Conservation (phyloP, 2,329 filamentous ascomycete species). For the Mollisiaceae sp. region DNA sequence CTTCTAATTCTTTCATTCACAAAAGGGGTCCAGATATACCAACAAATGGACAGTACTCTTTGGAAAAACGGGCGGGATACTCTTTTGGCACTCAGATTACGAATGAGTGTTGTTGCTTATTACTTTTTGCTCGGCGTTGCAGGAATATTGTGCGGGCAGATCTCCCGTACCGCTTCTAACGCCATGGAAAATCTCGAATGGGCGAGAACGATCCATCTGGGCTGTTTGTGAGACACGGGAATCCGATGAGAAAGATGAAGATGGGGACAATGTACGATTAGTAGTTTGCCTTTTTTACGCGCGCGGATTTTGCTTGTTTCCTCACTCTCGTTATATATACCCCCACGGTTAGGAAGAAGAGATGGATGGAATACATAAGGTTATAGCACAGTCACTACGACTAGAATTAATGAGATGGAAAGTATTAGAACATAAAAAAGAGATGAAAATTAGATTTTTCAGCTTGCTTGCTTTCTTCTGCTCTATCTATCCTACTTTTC, state of each 20-base stretch:
- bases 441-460: not conserved
- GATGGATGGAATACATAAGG: not conserved
- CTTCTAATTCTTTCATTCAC: conserved; percentile 25
- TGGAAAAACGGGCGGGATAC: conserved; percentile 12
- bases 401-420: conserved; percentile 15
- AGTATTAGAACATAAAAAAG: conserved; percentile 1
- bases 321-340: conserved; percentile 25
- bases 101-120: not conserved
- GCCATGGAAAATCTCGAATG: not conserved
- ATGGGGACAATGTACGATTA: conserved; percentile 15
- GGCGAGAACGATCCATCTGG: not conserved
- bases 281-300: not conserved
- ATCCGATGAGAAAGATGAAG: not conserved
- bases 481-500: not conserved
- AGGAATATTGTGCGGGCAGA: conserved; percentile 9
- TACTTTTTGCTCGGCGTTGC: conserved; percentile 21
- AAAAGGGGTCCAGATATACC: conserved; percentile 12
- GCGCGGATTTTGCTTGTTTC: conserved; percentile 11
- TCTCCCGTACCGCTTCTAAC: conserved; percentile 2
- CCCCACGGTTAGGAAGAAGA: conserved; percentile 12
- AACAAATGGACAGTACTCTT: conserved; percentile 16
- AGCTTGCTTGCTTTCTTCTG: too few species aligned
- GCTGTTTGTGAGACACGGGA: not conserved
- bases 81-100: conserved; percentile 2
- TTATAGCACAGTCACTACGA: conserved; percentile 13